Evolutionary conservation across 305 asterid species (phyloP).

Genomic region (Fraxinus angustifolia): DNA sequence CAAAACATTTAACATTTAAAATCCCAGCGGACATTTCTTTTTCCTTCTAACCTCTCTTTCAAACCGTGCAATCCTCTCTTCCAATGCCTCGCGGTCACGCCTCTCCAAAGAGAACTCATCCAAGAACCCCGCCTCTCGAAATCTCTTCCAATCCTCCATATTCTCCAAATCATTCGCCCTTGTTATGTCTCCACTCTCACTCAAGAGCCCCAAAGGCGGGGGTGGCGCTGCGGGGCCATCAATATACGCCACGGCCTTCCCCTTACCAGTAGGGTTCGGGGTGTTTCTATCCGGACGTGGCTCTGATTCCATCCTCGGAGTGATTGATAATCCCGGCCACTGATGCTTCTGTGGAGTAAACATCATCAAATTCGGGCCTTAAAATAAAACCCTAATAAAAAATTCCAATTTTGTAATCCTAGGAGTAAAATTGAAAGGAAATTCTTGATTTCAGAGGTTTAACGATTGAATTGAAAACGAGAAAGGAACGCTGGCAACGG

Average conservation of each 20-base stretch:
- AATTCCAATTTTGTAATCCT: background rate
- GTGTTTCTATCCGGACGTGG: slow-evolving; percentile 16
- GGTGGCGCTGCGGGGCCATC: slow-evolving; percentile 60
- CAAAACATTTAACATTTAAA: background rate
- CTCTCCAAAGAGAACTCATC: slow-evolving; percentile 59
- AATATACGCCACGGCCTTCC: slow-evolving; percentile 46
- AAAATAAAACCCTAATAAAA: background rate
- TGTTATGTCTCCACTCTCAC: slow-evolving; percentile 38
- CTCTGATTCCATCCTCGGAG: slow-evolving; percentile 31
- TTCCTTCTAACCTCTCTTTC: slow-evolving; percentile 57
- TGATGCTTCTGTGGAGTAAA: slow-evolving; percentile 42
- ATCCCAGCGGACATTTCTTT: background rate
- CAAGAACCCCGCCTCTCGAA: slow-evolving; percentile 73
- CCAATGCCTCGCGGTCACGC: slow-evolving; percentile 57
- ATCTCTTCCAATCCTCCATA: slow-evolving; percentile 86
- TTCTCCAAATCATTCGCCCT: slow-evolving; percentile 36
- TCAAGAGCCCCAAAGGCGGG: slow-evolving; percentile 61
- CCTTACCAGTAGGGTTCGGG: slow-evolving; percentile 46
- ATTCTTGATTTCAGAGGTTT: background rate
- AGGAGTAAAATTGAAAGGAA: background rate
- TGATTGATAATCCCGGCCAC: slow-evolving; percentile 38
- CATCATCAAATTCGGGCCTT: slow-evolving; percentile 24
- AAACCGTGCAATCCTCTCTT: slow-evolving; percentile 39
- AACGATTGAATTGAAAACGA: background rate
- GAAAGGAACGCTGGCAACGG: background rate